Base-by-base conservation (phyloP, 495 filamentous ascomycete species). In the Beverwykella pulmonaria region DNA sequence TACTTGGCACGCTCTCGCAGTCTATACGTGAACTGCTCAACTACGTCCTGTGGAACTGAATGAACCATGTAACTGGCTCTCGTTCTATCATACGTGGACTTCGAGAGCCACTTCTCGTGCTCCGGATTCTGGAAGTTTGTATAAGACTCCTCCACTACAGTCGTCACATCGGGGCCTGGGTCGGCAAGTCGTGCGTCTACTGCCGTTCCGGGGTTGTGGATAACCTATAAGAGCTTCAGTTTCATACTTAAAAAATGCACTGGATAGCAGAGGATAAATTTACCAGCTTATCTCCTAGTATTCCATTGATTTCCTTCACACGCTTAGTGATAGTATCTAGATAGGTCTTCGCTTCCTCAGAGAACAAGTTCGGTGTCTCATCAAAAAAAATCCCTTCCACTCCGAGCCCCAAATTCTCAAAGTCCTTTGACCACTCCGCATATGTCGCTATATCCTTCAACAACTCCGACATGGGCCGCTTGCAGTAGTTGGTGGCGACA, bases 261-360 rank as follows among this genome's bases (percentile, higher is more conserved):
- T 30, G 7, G 25, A 2, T 19, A 7, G 25, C 26, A 29, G 12
- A 26, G 48, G 25, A 23, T 52, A 22, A 2, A 49, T 20, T 59
- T 36, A 67, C 63, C 19, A 46, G 25, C 23, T 23, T 55, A 15
- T 68, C 41, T 6, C 59, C 65, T 1, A 58, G 26, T 19, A 61
- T 72, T 23, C 49, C 50, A 0, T 61, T 34, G 0, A 66, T 75
- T n/a, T 69, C 54, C 34, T 75, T 75, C 34, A 73, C 73, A 4
- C 53, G 58, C 34, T 50, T 5, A 0, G 74, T 73, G 4, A 78
- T 59, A 0, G 50, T 34, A 5, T 74, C 61, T 70, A 79, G 70
- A 53, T 80, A 80, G 0, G 59, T 63, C 26, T 73, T 71, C 25
- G 48, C 65, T n/a, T 55, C 63, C 0, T 64, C 36, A 19, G 72